Percentiles rank a stretch among this genome's conserved stretches.
These are phyloP conservation scores for Blumeriella jaapii DNA, from an alignment of 2,329 filamentous ascomycete genomes.

Conservation along the genomic window DNA sequence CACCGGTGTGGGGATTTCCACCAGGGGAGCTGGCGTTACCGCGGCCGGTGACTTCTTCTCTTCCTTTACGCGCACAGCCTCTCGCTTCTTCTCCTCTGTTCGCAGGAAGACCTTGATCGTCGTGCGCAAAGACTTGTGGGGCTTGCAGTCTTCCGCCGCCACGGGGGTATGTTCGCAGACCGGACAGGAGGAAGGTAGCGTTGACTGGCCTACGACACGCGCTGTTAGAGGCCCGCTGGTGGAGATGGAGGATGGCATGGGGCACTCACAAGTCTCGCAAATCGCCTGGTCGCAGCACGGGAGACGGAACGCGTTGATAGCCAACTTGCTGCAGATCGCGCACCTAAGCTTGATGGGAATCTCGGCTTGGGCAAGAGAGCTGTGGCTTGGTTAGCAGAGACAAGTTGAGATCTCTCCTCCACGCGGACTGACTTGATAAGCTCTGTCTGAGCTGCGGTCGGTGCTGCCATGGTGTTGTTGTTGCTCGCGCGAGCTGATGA, in stretches of 20 bases:
- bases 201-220: slow-evolving; percentile 52
- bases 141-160: slow-evolving; percentile 73
- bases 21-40: slow-evolving; percentile 12
- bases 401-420: background rate
- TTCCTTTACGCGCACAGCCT: slow-evolving; percentile 42
- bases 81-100: slow-evolving; percentile 81
- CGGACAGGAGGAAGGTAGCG: slow-evolving; percentile 69
- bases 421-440: slow-evolving; percentile 24
- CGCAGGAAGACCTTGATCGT: slow-evolving; percentile 87
- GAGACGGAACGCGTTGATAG: slow-evolving; percentile 79
- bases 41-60: slow-evolving; percentile 23
- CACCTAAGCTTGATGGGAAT: slow-evolving; percentile 96
- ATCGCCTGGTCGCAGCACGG: slow-evolving; percentile 94
- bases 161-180: slow-evolving; percentile 89
- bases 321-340: slow-evolving; percentile 83
- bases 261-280: slow-evolving; percentile 67
- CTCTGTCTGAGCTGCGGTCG: slow-evolving; percentile 25
- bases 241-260: background rate
- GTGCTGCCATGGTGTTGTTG: slow-evolving; percentile 22
- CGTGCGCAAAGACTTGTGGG: slow-evolving; percentile 81
- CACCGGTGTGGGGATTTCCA: slow-evolving; percentile 4
- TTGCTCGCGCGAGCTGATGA: slow-evolving; percentile 1
- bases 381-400: slow-evolving; percentile 13
- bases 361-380: slow-evolving; percentile 44
- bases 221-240: slow-evolving; percentile 7